These are phyloP conservation scores for Collariella sp. DNA, from an alignment of 495 filamentous ascomycete genomes.

Conservation along the genomic window DNA sequence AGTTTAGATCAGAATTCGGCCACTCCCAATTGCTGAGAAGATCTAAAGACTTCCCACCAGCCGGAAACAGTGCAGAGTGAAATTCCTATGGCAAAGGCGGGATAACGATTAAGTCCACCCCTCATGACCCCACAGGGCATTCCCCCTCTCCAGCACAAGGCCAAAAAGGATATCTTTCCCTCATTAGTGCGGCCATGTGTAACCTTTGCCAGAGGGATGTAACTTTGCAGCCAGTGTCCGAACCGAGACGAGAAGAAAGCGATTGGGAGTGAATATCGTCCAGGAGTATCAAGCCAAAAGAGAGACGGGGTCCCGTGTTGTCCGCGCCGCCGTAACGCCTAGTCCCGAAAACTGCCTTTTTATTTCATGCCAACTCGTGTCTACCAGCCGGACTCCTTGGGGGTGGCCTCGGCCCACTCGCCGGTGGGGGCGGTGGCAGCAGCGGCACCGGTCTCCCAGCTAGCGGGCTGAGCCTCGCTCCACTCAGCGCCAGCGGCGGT, in stretches of 20 bases:
- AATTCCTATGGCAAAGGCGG: slow-evolving; percentile 30
- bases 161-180: slow-evolving; percentile 74
- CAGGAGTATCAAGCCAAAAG: slow-evolving; percentile 17
- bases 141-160: slow-evolving; percentile 56
- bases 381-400: slow-evolving; percentile 59
- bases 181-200: slow-evolving; percentile 74
- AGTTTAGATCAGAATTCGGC: slow-evolving; percentile 10
- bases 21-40: slow-evolving; percentile 9
- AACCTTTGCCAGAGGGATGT: slow-evolving; percentile 24
- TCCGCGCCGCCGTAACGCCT: slow-evolving; percentile 23
- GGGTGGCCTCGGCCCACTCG: slow-evolving; percentile 61
- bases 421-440: slow-evolving; percentile 41
- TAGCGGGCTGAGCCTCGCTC: slow-evolving; percentile 48
- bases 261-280: neutral
- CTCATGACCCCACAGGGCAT: slow-evolving; percentile 76
- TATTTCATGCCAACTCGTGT: slow-evolving; percentile 14
- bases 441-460: slow-evolving; percentile 57
- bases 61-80: slow-evolving; percentile 9
- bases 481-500: slow-evolving; percentile 45
- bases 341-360: slow-evolving; percentile 20
- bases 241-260: slow-evolving; percentile 9
- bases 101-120: slow-evolving; percentile 49
- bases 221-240: slow-evolving; percentile 12
- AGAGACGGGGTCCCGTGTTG: slow-evolving; percentile 7
- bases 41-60: slow-evolving; percentile 3